Base-by-base conservation (phyloP, 352 stramenopile genomes). In the Phytophthora vignae region DNA sequence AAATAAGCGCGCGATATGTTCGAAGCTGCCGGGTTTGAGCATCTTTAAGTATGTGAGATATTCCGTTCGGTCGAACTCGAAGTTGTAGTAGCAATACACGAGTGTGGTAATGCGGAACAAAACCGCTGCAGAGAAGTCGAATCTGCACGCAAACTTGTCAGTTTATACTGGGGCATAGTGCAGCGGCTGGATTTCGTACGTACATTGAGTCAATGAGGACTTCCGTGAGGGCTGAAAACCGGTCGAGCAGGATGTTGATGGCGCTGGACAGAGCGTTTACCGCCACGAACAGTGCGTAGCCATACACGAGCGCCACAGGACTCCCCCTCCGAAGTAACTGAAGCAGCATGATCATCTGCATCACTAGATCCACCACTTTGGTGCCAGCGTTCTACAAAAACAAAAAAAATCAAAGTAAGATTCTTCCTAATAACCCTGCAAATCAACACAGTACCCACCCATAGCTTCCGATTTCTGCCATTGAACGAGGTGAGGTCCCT, bases 91-190 rank as follows among this genome's bases (percentile, higher is more conserved):
- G 50, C 61, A 67, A 50, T 72, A 75, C 3, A 70, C 9, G 1
- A 83, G 49, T 11, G 62, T 66, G n/a, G 44, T 15, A 19, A 81
- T 72, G 0, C 69, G 73, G 42, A 70, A 81, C 1, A 71, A 38
- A 3, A 83, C 56, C 0, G 76, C 70, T 56, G 75, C 59, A 21
- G 69, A 44, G 4, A 79, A 55, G 12, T 83, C 72, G 64, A 83
- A 79, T 11, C 72, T 77, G 42, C 21, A 33, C 10, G 1, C 54
- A 22, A 8, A 22, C 25, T 11, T 2, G 14, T 55, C 25, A 46
- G 17, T 49, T 19, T 6, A 10, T 48, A 21, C n/a, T 53, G 46
- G 14, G 3, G 19, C 21, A 36, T 5, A 55, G 19, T 36, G 19
- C 2, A 33, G 22, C 4, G 14, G 3, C 9, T 4, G 38, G 7